Percentiles rank a stretch among this genome's conserved stretches.
phyloP scores from a whole-genome alignment of 768 basidiomycete genomes.

The Collybia sp. region DNA sequence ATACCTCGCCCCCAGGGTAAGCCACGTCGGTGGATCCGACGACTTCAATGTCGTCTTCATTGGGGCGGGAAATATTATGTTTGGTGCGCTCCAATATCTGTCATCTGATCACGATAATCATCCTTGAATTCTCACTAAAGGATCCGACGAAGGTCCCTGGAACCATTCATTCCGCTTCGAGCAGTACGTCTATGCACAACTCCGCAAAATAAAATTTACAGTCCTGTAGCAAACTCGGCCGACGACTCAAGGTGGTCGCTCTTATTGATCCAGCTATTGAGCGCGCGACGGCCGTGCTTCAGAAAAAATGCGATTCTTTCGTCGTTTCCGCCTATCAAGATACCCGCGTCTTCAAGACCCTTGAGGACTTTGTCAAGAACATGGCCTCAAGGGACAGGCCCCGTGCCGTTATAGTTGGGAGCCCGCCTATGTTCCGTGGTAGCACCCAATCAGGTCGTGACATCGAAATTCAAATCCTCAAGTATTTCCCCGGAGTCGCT shows the following conservation, averaged over 20 bases:
- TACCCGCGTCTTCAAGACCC: slow-evolving; percentile 78
- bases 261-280: slow-evolving; percentile 88
- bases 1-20: slow-evolving; percentile 28
- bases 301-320: slow-evolving; percentile 90
- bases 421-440: slow-evolving; percentile 92
- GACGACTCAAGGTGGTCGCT: slow-evolving; percentile 92
- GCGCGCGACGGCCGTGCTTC: slow-evolving; percentile 74
- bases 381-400: slow-evolving; percentile 63
- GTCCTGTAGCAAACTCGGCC: slow-evolving; percentile 77
- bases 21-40: slow-evolving; percentile 53
- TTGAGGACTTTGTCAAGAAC: slow-evolving; percentile 79
- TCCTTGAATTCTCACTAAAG: slow-evolving; percentile 27
- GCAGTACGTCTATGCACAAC: slow-evolving; percentile 47
- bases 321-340: slow-evolving; percentile 91
- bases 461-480: slow-evolving; percentile 83
- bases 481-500: slow-evolving; percentile 82
- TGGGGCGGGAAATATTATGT: slow-evolving; percentile 98
- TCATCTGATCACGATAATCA: neutral
- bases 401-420: slow-evolving; percentile 83
- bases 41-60: slow-evolving; percentile 94
- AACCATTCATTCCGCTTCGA: slow-evolving; percentile 90
- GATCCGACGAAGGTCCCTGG: slow-evolving; percentile 88
- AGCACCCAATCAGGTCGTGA: slow-evolving; percentile 70
- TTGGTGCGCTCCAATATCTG: slow-evolving; percentile 50
- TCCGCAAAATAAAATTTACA: too few species aligned